phyloP scores from a whole-genome alignment of 75 land plant species.

The Pinus tabuliformis region DNA sequence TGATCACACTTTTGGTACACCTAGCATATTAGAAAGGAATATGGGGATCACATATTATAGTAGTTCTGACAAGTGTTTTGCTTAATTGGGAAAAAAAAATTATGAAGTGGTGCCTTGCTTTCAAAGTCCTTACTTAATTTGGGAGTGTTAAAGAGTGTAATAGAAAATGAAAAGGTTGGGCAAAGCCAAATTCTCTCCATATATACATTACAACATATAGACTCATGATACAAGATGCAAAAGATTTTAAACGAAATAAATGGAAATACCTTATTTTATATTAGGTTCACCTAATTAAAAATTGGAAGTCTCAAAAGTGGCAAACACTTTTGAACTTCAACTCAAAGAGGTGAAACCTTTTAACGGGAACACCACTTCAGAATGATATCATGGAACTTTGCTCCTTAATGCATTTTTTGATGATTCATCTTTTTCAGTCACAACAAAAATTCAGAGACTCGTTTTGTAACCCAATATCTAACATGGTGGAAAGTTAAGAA shows the following conservation, averaged over 20 bases:
- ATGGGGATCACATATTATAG: slow-evolving; percentile 99
- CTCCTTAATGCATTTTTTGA: slow-evolving; percentile 98
- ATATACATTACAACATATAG: slow-evolving; percentile 68
- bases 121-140: slow-evolving; percentile 95
- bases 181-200: slow-evolving; percentile 90
- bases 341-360: slow-evolving; percentile 87
- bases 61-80: slow-evolving; percentile 99
- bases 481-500: no score
- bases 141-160: slow-evolving; percentile 96
- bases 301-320: no score
- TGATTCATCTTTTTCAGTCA: slow-evolving; percentile 98
- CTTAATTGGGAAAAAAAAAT: slow-evolving; percentile 99
- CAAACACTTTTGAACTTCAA: no score
- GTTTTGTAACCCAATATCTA: not conserved
- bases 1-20: slow-evolving; percentile 90
- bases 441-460: slow-evolving; percentile 14
- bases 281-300: no score
- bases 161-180: slow-evolving; percentile 90
- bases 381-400: slow-evolving; percentile 77
- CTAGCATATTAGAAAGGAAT: slow-evolving; percentile 98
- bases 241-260: slow-evolving; percentile 97
- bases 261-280: no score
- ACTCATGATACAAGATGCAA: slow-evolving; percentile 72
- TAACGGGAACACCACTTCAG: slow-evolving; percentile 75
- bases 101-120: slow-evolving; percentile 99